A percentile compares a stretch with the other conserved stretches of the same genome.
Conservation (phyloP, 2,329 filamentous ascomycete species). For the Aspergillus quadrilineatus region DNA sequence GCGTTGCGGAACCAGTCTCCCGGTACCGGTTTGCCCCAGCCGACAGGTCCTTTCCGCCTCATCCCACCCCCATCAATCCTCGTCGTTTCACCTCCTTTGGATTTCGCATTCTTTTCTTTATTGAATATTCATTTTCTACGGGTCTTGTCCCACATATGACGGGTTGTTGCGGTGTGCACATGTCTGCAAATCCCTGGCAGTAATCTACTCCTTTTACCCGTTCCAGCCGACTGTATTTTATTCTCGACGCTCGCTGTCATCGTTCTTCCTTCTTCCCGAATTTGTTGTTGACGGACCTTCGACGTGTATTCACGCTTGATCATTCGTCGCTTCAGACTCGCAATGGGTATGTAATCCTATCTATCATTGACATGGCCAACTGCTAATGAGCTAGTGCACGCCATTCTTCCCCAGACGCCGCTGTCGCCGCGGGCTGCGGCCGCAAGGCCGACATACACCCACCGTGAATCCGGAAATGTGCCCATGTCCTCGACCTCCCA, state of each 20-base stretch:
- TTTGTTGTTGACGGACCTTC: neutral
- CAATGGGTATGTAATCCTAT: constrained; percentile 22
- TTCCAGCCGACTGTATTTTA: neutral
- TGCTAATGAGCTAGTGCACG: constrained; percentile 30
- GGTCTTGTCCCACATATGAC: constrained; percentile 1
- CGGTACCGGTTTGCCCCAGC: constrained; percentile 24
- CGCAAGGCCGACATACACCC: constrained; percentile 23
- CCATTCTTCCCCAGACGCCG: constrained; percentile 21
- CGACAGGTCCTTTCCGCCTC: constrained; percentile 18
- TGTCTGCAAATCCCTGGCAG: neutral
- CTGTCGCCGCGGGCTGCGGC: constrained; percentile 27
- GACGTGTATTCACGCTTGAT: neutral
- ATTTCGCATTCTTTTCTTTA: constrained; percentile 1
- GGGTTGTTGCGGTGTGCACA: constrained; percentile 1
- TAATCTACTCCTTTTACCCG: neutral
- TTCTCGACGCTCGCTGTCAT: neutral
- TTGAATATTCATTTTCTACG: neutral
- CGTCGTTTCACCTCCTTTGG: constrained; percentile 8
- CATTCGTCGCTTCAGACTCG: neutral
- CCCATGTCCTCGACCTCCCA: constrained; percentile 46
- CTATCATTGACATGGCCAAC: neutral
- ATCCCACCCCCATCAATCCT: constrained; percentile 18
- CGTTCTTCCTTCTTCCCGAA: neutral
- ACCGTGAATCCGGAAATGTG: constrained; percentile 30
- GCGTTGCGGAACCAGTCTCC: constrained; percentile 23